Conservation (phyloP, 148 eudicot genomes). For the Pouteria glomerata region DNA sequence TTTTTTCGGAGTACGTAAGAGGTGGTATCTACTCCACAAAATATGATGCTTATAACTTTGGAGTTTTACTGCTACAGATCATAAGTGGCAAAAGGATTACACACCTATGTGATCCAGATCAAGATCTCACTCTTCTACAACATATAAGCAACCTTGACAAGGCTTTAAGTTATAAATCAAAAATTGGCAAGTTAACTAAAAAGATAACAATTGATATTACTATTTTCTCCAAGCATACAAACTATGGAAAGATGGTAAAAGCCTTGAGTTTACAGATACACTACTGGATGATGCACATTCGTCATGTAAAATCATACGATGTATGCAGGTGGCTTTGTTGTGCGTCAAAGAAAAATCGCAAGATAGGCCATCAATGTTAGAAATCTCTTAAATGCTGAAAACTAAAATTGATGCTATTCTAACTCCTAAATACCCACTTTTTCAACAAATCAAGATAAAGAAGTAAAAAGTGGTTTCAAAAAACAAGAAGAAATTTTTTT, state of each 20-base stretch:
- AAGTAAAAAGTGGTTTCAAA: background rate
- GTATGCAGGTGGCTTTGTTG: conserved; percentile 30
- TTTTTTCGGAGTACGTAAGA: conserved; percentile 38
- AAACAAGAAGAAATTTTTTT: conserved; percentile 9
- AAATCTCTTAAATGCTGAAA: conserved; percentile 34
- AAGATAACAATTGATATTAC: background rate
- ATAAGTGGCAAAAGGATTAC: conserved; percentile 29
- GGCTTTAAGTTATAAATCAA: background rate
- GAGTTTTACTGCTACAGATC: conserved; percentile 32
- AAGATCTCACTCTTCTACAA: conserved; percentile 24
- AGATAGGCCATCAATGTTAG: conserved; percentile 42
- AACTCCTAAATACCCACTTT: conserved; percentile 31
- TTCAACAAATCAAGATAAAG: conserved; percentile 12
- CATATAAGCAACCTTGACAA: conserved; percentile 21
- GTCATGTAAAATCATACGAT: conserved; percentile 18
- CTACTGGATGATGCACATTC: conserved; percentile 18
- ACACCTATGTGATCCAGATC: conserved; percentile 11
- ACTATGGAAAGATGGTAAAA: conserved; percentile 21
- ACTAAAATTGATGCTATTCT: conserved; percentile 18
- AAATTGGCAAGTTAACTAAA: background rate
- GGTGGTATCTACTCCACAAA: conserved; percentile 33
- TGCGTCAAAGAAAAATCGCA: conserved; percentile 36
- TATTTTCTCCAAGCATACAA: conserved; percentile 29
- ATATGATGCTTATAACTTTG: conserved; percentile 32
- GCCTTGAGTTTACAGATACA: conserved; percentile 28